These are phyloP conservation scores for Liquidambar formosana DNA, from an alignment of 164 flowering plant species.

Conservation along the genomic window DNA sequence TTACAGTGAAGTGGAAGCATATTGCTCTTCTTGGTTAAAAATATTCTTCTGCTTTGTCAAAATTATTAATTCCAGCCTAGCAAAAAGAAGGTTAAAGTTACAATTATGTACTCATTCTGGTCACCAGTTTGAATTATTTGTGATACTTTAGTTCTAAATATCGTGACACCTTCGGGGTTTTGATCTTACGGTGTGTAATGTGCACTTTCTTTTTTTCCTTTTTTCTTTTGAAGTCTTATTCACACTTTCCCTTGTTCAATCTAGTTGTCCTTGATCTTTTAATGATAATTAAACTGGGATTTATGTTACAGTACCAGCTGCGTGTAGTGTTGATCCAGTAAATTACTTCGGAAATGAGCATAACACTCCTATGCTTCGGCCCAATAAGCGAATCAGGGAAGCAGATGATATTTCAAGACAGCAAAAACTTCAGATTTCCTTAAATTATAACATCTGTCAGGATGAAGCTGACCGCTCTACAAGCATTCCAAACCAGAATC, in stretches of 20 bases:
- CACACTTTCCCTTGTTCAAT: not conserved
- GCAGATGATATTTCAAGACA: slow-evolving; percentile 49
- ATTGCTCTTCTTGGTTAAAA: no score
- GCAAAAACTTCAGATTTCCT: slow-evolving; percentile 71
- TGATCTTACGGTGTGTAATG: no score
- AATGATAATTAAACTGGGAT: not conserved
- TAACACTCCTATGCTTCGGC: slow-evolving; percentile 33
- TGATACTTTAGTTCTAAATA: no score
- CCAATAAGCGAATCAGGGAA: slow-evolving; percentile 59
- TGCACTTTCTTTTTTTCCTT: no score
- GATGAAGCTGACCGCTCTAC: slow-evolving; percentile 60
- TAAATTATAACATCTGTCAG: slow-evolving; percentile 49
- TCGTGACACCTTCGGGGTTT: no score
- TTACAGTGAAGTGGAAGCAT: no score
- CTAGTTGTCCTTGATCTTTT: not conserved
- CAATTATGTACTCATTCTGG: no score
- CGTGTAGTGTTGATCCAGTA: slow-evolving; percentile 61
- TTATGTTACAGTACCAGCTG: slow-evolving; percentile 47
- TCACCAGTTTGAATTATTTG: no score
- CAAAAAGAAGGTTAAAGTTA: no score
- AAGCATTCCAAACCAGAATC: slow-evolving; percentile 49
- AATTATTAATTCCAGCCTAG: no score
- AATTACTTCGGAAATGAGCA: slow-evolving; percentile 64
- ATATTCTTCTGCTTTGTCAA: no score
- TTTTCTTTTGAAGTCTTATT: not conserved